These are phyloP conservation scores for Suillus americanus DNA, from an alignment of 768 basidiomycete genomes.

Conservation along the genomic window DNA sequence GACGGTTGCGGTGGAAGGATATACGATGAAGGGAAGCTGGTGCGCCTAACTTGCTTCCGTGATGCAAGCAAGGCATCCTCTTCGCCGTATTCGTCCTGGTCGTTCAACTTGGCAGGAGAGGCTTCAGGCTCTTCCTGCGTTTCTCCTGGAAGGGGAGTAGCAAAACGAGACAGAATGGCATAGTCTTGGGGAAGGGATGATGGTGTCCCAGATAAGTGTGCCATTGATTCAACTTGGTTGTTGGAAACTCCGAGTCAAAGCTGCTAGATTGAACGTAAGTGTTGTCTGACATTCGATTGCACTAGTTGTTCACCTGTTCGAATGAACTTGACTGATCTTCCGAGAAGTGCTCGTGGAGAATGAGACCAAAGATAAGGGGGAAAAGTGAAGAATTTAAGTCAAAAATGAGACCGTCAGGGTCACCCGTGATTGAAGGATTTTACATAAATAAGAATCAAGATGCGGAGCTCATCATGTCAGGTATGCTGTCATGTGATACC, in stretches of 20 bases:
- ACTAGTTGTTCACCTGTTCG: not conserved
- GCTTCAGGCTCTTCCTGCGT: slow-evolving; percentile 4
- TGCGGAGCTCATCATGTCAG: not conserved
- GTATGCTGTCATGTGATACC: not conserved
- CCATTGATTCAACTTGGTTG: not conserved
- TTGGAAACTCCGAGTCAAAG: not conserved
- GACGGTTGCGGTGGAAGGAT: slow-evolving; percentile 26
- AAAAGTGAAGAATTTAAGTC: not conserved
- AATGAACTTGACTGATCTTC: not conserved
- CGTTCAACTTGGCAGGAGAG: slow-evolving; percentile 8
- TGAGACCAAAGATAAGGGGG: not conserved
- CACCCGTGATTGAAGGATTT: not conserved
- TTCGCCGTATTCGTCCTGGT: not conserved
- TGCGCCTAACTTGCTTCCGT: slow-evolving; percentile 8
- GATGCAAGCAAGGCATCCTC: not conserved
- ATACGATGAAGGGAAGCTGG: slow-evolving; percentile 35
- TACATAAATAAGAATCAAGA: not conserved
- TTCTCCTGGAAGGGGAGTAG: slow-evolving; percentile 20
- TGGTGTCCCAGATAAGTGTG: slow-evolving; percentile 25
- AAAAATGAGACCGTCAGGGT: not conserved
- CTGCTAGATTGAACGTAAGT: not conserved
- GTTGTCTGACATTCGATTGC: no score
- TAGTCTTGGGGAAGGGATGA: slow-evolving; percentile 64
- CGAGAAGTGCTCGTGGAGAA: not conserved
- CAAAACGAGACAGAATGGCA: slow-evolving; percentile 52